Evolutionary conservation across 352 stramenopile species (phyloP).

Genomic region (Peronospora destructor): DNA sequence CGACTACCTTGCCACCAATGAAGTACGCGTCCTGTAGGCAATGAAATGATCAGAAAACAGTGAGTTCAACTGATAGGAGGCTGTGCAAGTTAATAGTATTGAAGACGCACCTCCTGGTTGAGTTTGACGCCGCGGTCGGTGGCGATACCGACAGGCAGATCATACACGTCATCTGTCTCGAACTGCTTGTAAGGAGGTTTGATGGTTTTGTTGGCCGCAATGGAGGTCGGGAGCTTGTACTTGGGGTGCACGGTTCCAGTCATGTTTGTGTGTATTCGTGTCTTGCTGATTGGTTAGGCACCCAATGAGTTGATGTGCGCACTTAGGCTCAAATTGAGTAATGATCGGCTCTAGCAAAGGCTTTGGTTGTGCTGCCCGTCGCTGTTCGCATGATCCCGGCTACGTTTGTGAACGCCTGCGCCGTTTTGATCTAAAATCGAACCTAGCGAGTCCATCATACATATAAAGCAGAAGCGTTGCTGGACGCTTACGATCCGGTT

Average conservation of each 20-base stretch:
- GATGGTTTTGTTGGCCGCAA: slow-evolving; percentile 13
- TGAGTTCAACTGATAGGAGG: not conserved
- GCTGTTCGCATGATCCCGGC: slow-evolving; percentile 9
- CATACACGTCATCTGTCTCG: slow-evolving; percentile 39
- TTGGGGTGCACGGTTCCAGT: slow-evolving; percentile 23
- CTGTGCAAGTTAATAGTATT: not conserved
- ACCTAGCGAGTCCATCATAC: slow-evolving; percentile 12
- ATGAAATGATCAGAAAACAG: not conserved
- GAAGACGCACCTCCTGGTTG: slow-evolving; percentile 56
- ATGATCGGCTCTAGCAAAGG: slow-evolving; percentile 5
- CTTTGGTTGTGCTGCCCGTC: slow-evolving; percentile 2
- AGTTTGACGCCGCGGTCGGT: slow-evolving; percentile 66
- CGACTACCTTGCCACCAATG: slow-evolving; percentile 50
- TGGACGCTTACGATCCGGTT: slow-evolving; percentile 13
- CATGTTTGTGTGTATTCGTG: slow-evolving; percentile 7
- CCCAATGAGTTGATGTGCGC: slow-evolving; percentile 3
- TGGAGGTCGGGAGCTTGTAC: slow-evolving; percentile 27
- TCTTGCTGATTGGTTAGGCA: not conserved
- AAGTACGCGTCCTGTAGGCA: slow-evolving; percentile 68
- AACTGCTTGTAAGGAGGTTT: slow-evolving; percentile 30
- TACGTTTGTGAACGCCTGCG: slow-evolving; percentile 6
- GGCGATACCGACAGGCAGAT: slow-evolving; percentile 50
- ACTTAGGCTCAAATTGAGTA: slow-evolving; percentile 11
- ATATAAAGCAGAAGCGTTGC: slow-evolving; percentile 11
- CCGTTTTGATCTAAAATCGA: slow-evolving; percentile 3